Base-by-base conservation (phyloP, 306 rosid species). In the Abrus precatorius region DNA sequence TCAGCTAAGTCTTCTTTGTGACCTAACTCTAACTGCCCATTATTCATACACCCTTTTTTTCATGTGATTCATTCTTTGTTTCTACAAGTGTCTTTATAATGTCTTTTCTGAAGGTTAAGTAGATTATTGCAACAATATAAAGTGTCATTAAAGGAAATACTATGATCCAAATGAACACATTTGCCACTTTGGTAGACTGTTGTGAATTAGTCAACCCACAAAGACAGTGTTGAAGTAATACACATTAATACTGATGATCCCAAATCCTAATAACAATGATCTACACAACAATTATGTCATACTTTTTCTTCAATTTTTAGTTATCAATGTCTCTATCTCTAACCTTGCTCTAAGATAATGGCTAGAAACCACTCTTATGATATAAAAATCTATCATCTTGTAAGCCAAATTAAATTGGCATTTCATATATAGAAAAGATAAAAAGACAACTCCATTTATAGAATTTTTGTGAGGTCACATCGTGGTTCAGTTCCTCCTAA, bases 391-490 rank as follows among this genome's bases (percentile, higher is more conserved):
- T 40, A 55, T 3, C 67, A n/a, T 75, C 50, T 9, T 76, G 34
- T 48, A 34, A 13, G 43, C 29, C 52, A 77, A 64, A 38, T 53
- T 54, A 38, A 65, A 53, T 7, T 7, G 9, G 27, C 30, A 45
- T 20, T 20, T 33, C 33, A 53, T 62, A 32, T 34, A 47, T 28
- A 34, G 44, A 59, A 1, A 41, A n/a, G 28, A 6, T 36, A 30
- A 63, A 63, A 80, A 7, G 20, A 45, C 3, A 40, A 81, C 87
- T 84, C 61, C 90, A 47, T 80, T 53, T 1, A 38, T 73, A 32
- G 79, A 93, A 81, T 95, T 95, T 90, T 89, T 90, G 89, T 93
- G 91, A 66, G 97, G 98, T 66, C 98, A 97, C 99, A 95, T 95
- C 76, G 91, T 95, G 61, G 93, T 83, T 36, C 76, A 60, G 45